Evolutionary conservation across 768 basidiomycete species (phyloP).

Genomic region (Obba rivulosa): DNA sequence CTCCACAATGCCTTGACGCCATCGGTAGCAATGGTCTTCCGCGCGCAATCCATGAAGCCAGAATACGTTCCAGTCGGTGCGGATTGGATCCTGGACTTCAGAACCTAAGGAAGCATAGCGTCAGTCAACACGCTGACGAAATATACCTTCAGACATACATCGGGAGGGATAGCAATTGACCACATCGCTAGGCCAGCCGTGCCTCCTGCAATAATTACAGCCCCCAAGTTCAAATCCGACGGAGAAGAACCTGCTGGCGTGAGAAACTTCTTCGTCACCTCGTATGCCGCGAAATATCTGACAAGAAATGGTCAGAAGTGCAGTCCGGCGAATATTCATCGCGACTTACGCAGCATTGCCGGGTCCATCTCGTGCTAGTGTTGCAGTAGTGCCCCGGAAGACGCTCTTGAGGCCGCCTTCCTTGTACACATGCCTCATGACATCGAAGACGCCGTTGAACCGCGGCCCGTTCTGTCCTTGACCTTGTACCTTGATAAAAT

Average conservation of each 20-base stretch:
- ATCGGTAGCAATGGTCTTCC: slow-evolving; percentile 87
- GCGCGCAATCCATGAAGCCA: slow-evolving; percentile 86
- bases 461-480: slow-evolving; percentile 80
- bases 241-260: slow-evolving; percentile 79
- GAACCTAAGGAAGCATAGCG: slow-evolving; percentile 47
- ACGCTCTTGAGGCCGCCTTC: slow-evolving; percentile 92
- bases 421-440: slow-evolving; percentile 82
- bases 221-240: slow-evolving; percentile 75
- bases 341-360: slow-evolving; percentile 87
- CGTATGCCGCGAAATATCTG: slow-evolving; percentile 97
- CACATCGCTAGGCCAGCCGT: slow-evolving; percentile 98
- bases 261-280: slow-evolving; percentile 83
- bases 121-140: neutral
- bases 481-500: slow-evolving; percentile 65
- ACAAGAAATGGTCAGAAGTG: slow-evolving; percentile 6
- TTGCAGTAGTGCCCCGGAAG: slow-evolving; percentile 91
- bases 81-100: slow-evolving; percentile 94
- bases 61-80: slow-evolving; percentile 98
- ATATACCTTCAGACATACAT: slow-evolving; percentile 49
- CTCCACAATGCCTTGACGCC: slow-evolving; percentile 90
- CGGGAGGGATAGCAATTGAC: slow-evolving; percentile 94
- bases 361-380: slow-evolving; percentile 90
- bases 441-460: slow-evolving; percentile 91
- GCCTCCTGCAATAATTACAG: slow-evolving; percentile 89
- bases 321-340: neutral